Conservation (phyloP, 208 protist genomes). For the Leishmania aethiopica region DNA sequence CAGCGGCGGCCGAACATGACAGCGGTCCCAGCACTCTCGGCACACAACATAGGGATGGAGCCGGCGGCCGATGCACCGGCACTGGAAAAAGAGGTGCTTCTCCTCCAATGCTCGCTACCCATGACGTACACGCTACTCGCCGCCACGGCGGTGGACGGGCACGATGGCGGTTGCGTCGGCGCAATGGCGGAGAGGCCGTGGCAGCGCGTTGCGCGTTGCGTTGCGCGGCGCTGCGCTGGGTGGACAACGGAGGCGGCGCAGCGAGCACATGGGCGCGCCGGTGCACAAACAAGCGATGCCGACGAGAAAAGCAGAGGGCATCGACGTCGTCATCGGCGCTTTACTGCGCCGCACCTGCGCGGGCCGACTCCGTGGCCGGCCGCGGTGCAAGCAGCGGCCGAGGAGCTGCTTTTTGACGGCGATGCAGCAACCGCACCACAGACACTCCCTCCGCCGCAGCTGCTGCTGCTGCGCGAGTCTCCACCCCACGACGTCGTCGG, state of each 20-base stretch:
- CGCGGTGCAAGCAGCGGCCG: constrained; percentile 1
- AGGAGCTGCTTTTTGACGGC: background rate
- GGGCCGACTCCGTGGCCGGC: background rate
- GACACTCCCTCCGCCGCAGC: background rate
- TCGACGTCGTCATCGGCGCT: background rate
- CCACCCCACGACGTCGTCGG: constrained; percentile 12
- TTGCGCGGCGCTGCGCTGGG: constrained; percentile 1
- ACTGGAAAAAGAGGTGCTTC: constrained; percentile 6
- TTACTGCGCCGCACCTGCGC: background rate
- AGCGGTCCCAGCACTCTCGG: background rate
- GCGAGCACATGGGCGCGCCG: background rate
- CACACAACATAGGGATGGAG: background rate
- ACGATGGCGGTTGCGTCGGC: background rate
- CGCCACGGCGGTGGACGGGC: background rate
- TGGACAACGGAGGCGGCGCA: constrained; percentile 7
- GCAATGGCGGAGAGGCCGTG: background rate
- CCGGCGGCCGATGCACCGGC: background rate
- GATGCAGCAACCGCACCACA: background rate
- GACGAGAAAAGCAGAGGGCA: background rate
- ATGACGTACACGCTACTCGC: constrained; percentile 22
- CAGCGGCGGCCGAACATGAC: background rate
- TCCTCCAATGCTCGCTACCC: constrained; percentile 17
- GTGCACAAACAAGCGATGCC: background rate
- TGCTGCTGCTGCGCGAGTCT: constrained; percentile 23
- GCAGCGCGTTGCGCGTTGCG: background rate